Evolutionary conservation across 768 basidiomycete species (phyloP).

Genomic region (Leucosporidium scottii): DNA sequence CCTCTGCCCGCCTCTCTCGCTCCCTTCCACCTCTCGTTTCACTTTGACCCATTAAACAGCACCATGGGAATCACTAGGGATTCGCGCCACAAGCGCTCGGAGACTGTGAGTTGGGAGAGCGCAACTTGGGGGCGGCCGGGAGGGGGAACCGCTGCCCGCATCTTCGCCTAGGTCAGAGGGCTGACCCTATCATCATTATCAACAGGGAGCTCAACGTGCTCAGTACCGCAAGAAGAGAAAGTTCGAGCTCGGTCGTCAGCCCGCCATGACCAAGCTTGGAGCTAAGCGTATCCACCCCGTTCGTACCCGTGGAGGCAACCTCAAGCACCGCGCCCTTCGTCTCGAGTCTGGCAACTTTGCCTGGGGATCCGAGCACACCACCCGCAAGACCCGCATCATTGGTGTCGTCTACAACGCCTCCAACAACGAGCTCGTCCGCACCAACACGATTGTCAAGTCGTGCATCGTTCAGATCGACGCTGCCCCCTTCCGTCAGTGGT

Average conservation of each 20-base stretch:
- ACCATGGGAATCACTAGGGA: conserved; percentile 80
- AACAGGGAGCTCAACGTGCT: background rate
- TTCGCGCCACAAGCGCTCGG: conserved; percentile 94
- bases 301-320: conserved; percentile 89
- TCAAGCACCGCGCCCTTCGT: conserved; percentile 92
- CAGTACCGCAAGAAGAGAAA: conserved; percentile 97
- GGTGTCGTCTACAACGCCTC: conserved; percentile 97
- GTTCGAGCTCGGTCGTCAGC: conserved; percentile 98
- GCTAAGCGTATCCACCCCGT: conserved; percentile 91
- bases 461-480: conserved; percentile 97
- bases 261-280: conserved; percentile 95
- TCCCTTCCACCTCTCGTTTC: background rate
- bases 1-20: background rate
- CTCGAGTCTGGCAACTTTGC: conserved; percentile 97
- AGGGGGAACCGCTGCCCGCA: background rate
- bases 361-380: conserved; percentile 91
- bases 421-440: conserved; percentile 99
- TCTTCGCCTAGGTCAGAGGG: background rate
- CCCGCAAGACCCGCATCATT: conserved; percentile 92
- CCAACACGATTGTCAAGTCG: conserved; percentile 96
- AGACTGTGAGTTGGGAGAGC: conserved; percentile 50
- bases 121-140: no score
- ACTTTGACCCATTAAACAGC: no score
- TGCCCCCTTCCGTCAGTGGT: conserved; percentile 99
- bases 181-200: background rate